phyloP scores from a whole-genome alignment of 441 rosid genomes.

The Adansonia rubrostipa region DNA sequence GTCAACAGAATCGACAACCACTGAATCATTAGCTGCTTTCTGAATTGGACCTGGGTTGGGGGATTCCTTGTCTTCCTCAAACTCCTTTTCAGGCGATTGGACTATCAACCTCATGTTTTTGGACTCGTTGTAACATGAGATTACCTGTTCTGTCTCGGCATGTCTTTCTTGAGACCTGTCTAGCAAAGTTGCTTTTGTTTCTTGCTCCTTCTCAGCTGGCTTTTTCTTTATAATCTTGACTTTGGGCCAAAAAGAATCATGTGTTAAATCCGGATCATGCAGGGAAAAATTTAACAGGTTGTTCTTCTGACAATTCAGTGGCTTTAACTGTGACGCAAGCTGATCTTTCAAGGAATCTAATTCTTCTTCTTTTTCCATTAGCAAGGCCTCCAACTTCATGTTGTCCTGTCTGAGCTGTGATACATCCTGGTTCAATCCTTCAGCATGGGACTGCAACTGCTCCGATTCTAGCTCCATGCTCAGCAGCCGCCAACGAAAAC shows the following conservation, averaged over 20 bases:
- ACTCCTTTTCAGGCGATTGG: slow-evolving; percentile 65
- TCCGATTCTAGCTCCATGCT: slow-evolving; percentile 80
- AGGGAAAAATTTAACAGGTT: slow-evolving; percentile 32
- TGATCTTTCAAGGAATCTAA: slow-evolving; percentile 47
- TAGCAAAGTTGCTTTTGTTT: slow-evolving; percentile 27
- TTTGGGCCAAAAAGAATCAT: slow-evolving; percentile 39
- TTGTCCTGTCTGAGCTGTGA: slow-evolving; percentile 57
- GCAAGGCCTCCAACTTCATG: slow-evolving; percentile 55
- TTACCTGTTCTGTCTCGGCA: slow-evolving; percentile 40
- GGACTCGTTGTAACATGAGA: slow-evolving; percentile 19
- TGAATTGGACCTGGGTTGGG: slow-evolving; percentile 36
- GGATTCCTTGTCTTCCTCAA: slow-evolving; percentile 44
- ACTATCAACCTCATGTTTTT: slow-evolving; percentile 32
- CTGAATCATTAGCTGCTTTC: slow-evolving; percentile 39
- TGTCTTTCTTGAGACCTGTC: slow-evolving; percentile 37
- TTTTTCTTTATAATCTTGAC: slow-evolving; percentile 44
- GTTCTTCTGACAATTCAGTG: slow-evolving; percentile 43
- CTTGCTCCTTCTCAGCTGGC: slow-evolving; percentile 41
- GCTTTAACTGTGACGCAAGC: slow-evolving; percentile 37
- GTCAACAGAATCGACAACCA: slow-evolving; percentile 33
- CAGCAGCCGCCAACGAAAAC: slow-evolving; percentile 61
- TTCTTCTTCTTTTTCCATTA: slow-evolving; percentile 55
- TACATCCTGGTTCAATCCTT: slow-evolving; percentile 58
- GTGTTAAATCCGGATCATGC: slow-evolving; percentile 37
- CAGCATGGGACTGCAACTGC: slow-evolving; percentile 59